Base-by-base conservation (phyloP, 768 basidiomycete genomes). In the Mycena capillaripes region DNA sequence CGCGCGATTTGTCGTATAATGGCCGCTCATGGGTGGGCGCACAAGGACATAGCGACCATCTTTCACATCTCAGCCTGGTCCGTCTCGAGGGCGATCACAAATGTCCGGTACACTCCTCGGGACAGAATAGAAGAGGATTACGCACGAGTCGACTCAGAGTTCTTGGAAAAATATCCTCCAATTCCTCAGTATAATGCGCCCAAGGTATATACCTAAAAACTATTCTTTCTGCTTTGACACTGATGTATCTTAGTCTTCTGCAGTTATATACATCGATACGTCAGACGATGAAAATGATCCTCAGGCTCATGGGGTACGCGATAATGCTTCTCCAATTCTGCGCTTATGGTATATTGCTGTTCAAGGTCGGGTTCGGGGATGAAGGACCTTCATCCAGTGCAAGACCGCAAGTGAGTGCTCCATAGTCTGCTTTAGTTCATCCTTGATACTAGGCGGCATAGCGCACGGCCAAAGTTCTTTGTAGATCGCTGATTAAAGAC, bases 1-100 rank as follows among this genome's bases (percentile, higher is more conserved):
- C 58, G 66, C 27, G 66, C 66, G 0, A 60, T 68, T 6, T 62
- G 59, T 17, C 59, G 68, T 0, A 69, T 69, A 16, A 44, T 29
- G 9, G 12, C n/a, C 21, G 9, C 59, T 0, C 52, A 46, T 11
- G 30, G 16, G 0, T 69, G 68, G 68, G 2, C 29, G 8, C 1
- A 16, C n/a, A 19, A 23, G 5, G 50, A 3, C 7, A 55, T 69
- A 3, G 59, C 52, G 2, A 2, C 4, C 1, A 62, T 69, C 9
- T 69, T 69, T 11, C 29, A 40, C 9, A 17, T 62, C 30, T 69
- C 68, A 8, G n/a, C 16, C 6, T 1, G 7, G 21, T 55, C 59
- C 7, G 29, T 69, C 0, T 5, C 8, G 3, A 36, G 67, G 10
- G 68, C 68, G 10, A 11, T 69, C 29, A 23, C 40, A 2, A 69